Evolutionary conservation across 106 monocot genomes (phyloP), one percentile per base, ranked within the genome.

Genomic region (Dioscorea zingiberensis): DNA sequence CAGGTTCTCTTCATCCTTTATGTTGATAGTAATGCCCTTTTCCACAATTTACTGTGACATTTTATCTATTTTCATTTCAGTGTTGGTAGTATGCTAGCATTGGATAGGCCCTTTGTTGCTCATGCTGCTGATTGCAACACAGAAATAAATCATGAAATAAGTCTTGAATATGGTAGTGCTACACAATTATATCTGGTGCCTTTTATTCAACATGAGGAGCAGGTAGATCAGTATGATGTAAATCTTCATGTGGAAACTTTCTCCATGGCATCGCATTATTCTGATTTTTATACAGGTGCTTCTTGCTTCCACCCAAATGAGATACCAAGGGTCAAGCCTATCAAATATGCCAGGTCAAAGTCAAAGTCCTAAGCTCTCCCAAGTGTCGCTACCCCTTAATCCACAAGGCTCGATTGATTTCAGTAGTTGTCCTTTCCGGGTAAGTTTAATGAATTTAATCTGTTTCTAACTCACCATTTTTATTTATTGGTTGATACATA

Each of bases 61-160:
- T 59, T 75, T 74, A 46, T 74, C 64, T 69, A 16, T n/a, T 51
- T n/a, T 62, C 56, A 54, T 59, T 26, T 66, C 81, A 97, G 97
- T 76, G 71, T 82, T 54, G 97, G 97, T 73, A 88, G 92, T 77
- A 97, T 92, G 85, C 85, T 97, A 81, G 97, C 91, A 77, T 53
- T 97, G 69, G 86, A 92, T 54, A 79, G 70, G 68, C 97, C 97
- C 60, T 97, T 83, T 49, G 75, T 92, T 65, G 60, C 82, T 62
- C 74, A 69, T 65, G 17, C 67, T 71, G 62, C 60, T 53, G 73
- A 75, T 46, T 70, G 60, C 69, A 69, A 66, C 48, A 48, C 65
- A 47, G 67, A 65, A 47, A 59, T 48, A 23, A 64, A 72, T 77
- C 78, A 79, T 67, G 82, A 79, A 63, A 47, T 88, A 54, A 88